Evolutionary conservation across 2,329 filamentous ascomycete species (phyloP), one percentile per base, ranked within the genome.

Genomic region (Fusarium nematophilum): DNA sequence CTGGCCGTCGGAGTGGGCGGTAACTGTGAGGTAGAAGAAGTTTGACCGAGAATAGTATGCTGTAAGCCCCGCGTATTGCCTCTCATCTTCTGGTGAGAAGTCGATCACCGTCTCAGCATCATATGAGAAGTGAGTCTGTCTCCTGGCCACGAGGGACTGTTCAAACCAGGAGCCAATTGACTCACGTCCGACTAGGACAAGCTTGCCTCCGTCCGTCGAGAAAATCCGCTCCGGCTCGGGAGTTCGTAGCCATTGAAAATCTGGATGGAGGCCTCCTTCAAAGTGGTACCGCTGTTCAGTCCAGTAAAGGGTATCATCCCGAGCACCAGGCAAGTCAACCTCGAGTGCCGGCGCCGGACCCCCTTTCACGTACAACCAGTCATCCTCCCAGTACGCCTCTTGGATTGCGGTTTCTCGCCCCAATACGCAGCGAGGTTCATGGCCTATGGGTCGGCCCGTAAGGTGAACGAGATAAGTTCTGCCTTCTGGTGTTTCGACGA

Each of bases 41-140:
- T 88, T 88, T 73, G 78, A 87, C 4, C 85, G 83, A 65, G 81
- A 84, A 72, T 88, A 88, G 69, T 88, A 88, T 1, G 83, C 83
- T 8, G 82, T 82, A 14, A 88, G 73, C 0, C 86, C 85, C 0
- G 85, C 85, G 58, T 85, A 87, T 59, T 86, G 79, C 11, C 85
- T 77, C 74, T 86, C 84, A 64, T 88, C 84, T 0, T 71, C 69
- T 0, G 85, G 85, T 2, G 73, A 70, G 63, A 85, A 86, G 54
- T 80, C 77, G 3, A 86, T 62, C 0, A 79, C 72, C 0, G 85
- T 86, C 70, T 86, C 84, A 39, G 84, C 85, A 43, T 87, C 83
- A 61, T 83, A 86, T 2, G 83, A 86, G 70, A 87, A 88, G 68
- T 86, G 83, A 26, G 78, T 79, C 69, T 86, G 83, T 4, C 83